phyloP scores from a whole-genome alignment of 352 stramenopile genomes.

The Aphanomyces astaci region DNA sequence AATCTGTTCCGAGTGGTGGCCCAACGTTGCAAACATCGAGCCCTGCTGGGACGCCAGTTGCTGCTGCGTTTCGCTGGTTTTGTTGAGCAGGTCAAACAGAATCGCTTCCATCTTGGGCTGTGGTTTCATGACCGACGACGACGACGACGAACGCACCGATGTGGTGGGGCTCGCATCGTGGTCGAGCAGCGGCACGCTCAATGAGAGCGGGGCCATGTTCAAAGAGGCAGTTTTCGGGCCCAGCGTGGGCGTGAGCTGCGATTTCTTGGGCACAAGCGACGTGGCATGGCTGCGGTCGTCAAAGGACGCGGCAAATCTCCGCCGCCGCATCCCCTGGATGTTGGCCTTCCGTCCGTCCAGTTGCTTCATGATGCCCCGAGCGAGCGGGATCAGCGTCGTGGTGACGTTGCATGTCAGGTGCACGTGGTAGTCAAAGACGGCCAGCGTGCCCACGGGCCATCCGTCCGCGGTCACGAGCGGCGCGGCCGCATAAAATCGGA shows the following conservation, averaged over 20 bases:
- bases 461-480: constrained; percentile 31
- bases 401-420: not conserved
- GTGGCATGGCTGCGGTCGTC: constrained; percentile 2
- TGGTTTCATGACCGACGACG: not conserved
- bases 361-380: constrained; percentile 20
- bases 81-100: constrained; percentile 17
- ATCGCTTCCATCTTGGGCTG: constrained; percentile 13
- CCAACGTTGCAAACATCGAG: constrained; percentile 19
- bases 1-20: constrained; percentile 21
- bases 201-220: not conserved
- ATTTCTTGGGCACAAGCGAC: not conserved
- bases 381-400: not conserved
- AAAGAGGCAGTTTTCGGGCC: not conserved
- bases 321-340: not conserved
- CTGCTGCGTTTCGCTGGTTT: constrained; percentile 21
- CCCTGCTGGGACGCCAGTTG: constrained; percentile 16
- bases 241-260: not conserved
- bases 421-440: constrained; percentile 16
- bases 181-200: not conserved
- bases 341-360: constrained; percentile 4
- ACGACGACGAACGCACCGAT: not conserved
- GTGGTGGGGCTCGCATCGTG: not conserved
- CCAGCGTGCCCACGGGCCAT: constrained; percentile 11
- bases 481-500: constrained; percentile 89
- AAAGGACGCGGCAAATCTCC: constrained; percentile 12